Evolutionary conservation across 2,329 filamentous ascomycete species (phyloP).

Genomic region (Pseudogymnoascus sp.): DNA sequence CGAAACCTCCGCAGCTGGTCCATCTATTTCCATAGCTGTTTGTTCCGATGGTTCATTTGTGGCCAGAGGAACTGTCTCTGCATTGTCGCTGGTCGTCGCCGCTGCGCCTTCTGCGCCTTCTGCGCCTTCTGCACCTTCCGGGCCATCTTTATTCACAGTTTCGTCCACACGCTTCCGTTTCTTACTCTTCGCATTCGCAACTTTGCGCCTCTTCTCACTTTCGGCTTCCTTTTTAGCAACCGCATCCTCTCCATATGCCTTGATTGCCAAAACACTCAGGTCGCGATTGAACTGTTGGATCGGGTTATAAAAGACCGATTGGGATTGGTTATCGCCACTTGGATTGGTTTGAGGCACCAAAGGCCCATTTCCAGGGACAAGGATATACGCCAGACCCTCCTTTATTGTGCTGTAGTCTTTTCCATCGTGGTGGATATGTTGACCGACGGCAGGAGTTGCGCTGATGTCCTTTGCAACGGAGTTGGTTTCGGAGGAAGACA

Average conservation of each 20-base stretch:
- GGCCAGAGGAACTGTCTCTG: not conserved
- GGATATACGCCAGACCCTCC: slow-evolving; percentile 61
- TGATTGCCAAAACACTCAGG: slow-evolving; percentile 84
- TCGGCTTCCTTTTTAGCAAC: slow-evolving; percentile 39
- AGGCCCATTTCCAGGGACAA: slow-evolving; percentile 49
- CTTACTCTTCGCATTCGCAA: slow-evolving; percentile 29
- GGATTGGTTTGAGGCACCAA: slow-evolving; percentile 37
- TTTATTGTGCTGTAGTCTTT: slow-evolving; percentile 53
- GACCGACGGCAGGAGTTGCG: slow-evolving; percentile 23
- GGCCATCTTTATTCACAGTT: slow-evolving; percentile 23
- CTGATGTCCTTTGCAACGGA: slow-evolving; percentile 20
- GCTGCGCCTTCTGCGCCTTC: slow-evolving; percentile 30
- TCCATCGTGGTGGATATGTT: slow-evolving; percentile 36
- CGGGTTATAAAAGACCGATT: slow-evolving; percentile 95
- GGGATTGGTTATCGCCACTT: slow-evolving; percentile 51
- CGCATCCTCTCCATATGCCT: slow-evolving; percentile 70
- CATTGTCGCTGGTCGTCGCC: not conserved
- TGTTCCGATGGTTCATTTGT: not conserved
- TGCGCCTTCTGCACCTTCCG: slow-evolving; percentile 28
- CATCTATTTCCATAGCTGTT: not conserved
- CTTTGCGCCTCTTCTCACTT: slow-evolving; percentile 36
- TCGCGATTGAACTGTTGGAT: slow-evolving; percentile 99
- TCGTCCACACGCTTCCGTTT: slow-evolving; percentile 40
- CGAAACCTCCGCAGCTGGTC: not conserved
- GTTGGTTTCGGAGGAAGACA: not conserved